Percentiles rank a stretch among this genome's conserved stretches.
These are phyloP conservation scores for Fusarium udum DNA, from an alignment of 2,329 filamentous ascomycete genomes.

Conservation along the genomic window DNA sequence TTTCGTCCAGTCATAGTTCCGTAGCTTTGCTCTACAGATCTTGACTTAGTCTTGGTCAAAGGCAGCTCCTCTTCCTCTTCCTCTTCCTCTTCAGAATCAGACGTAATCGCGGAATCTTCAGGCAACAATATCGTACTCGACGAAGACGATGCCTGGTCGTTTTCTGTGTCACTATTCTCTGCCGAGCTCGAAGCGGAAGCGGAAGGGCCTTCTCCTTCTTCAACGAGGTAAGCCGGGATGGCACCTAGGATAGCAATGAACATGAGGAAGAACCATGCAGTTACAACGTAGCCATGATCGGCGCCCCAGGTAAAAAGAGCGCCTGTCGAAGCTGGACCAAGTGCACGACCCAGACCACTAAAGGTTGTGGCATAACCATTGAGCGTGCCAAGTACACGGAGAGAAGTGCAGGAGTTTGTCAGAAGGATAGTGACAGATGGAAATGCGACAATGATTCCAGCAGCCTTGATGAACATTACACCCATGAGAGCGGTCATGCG, in stretches of 20 bases:
- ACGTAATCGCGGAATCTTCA: conserved; percentile 24
- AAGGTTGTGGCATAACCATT: conserved; percentile 91
- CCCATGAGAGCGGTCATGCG: conserved; percentile 72
- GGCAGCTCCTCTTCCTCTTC: conserved; percentile 34
- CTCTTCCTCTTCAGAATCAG: conserved; percentile 34
- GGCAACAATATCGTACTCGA: conserved; percentile 35
- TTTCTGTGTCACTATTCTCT: conserved; percentile 47
- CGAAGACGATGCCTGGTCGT: conserved; percentile 20
- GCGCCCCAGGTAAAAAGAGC: conserved; percentile 79
- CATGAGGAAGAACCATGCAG: conserved; percentile 84
- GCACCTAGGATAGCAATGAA: conserved; percentile 70
- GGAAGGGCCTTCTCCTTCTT: conserved; percentile 75
- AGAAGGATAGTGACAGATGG: conserved; percentile 90
- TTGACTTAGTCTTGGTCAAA: conserved; percentile 9
- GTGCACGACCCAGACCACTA: conserved; percentile 80
- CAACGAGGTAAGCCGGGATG: conserved; percentile 77
- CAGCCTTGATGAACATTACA: conserved; percentile 78
- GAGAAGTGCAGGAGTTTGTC: conserved; percentile 82
- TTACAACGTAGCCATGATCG: conserved; percentile 76
- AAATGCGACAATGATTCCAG: conserved; percentile 84
- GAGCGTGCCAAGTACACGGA: conserved; percentile 81
- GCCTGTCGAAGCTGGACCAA: conserved; percentile 80
- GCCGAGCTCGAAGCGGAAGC: conserved; percentile 46
- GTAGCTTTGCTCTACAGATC: conserved; percentile 15
- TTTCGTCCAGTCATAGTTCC: conserved; percentile 32